These are phyloP conservation scores for Murraya paniculata DNA, from an alignment of 345 rosid species.

Conservation along the genomic window DNA sequence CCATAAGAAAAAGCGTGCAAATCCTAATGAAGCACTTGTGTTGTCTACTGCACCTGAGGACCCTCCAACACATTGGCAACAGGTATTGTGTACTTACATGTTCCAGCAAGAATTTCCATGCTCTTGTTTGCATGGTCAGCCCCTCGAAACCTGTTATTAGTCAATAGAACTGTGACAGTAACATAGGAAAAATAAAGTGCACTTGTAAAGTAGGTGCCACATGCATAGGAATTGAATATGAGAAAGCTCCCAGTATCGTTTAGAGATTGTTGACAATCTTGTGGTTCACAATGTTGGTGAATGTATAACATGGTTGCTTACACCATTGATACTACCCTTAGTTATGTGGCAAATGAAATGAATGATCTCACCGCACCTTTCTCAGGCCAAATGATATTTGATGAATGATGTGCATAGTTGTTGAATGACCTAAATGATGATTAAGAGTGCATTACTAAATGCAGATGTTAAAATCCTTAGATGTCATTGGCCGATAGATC, in stretches of 20 bases:
- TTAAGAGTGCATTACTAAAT: neutral
- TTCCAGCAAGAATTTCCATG: neutral
- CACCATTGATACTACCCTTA: neutral
- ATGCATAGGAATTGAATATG: neutral
- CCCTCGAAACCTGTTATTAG: neutral
- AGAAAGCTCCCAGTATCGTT: neutral
- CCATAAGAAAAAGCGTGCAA: slow-evolving; percentile 61
- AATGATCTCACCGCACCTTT: neutral
- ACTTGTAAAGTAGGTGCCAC: neutral
- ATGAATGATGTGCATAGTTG: neutral
- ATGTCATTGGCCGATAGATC: neutral
- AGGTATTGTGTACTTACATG: slow-evolving; percentile 43
- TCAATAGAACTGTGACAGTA: neutral
- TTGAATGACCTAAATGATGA: neutral
- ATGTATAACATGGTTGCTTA: neutral
- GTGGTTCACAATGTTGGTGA: neutral
- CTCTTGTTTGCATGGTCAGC: neutral
- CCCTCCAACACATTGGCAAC: slow-evolving; percentile 97
- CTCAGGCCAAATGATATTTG: neutral
- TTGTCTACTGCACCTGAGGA: slow-evolving; percentile 95
- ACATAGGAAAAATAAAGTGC: neutral
- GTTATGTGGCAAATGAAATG: neutral
- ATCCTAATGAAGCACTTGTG: slow-evolving; percentile 63
- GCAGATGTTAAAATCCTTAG: neutral
- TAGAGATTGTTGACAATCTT: neutral